Evolutionary conservation across 164 flowering plant species (phyloP).

Genomic region (Magnolia kwangsiensis): DNA sequence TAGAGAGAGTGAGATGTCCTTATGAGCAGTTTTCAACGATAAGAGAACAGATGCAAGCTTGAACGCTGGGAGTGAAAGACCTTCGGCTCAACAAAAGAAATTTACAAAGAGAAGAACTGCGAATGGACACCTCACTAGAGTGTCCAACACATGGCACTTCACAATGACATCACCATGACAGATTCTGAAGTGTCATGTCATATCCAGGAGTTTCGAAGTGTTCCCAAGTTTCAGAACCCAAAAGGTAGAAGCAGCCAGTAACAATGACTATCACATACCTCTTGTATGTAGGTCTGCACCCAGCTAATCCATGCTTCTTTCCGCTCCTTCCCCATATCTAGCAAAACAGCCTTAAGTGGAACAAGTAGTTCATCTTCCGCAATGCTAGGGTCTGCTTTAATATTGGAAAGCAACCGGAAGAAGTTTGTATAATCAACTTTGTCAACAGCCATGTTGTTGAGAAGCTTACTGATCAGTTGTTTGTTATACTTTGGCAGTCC

Average conservation of each 20-base stretch:
- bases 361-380: conserved; percentile 62
- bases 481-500: conserved; percentile 91
- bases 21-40: no score
- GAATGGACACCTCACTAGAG: no score
- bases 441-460: conserved; percentile 38
- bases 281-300: conserved; percentile 73
- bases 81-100: no score
- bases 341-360: conserved; percentile 85
- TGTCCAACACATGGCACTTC: no score
- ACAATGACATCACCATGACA: no score
- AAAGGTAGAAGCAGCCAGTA: not conserved
- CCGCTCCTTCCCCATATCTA: conserved; percentile 94
- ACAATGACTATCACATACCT: conserved; percentile 42
- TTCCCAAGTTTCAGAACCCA: not conserved
- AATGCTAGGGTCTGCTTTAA: conserved; percentile 65
- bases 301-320: conserved; percentile 95
- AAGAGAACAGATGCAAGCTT: no score
- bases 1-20: no score
- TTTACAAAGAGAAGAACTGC: no score
- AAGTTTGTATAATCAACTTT: conserved; percentile 95
- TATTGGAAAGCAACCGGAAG: conserved; percentile 81
- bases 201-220: no score
- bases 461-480: conserved; percentile 76
- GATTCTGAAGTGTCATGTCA: no score
- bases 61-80: no score